These are phyloP conservation scores for Eucalyptus regnans DNA, from an alignment of 345 rosid genomes.

Conservation along the genomic window DNA sequence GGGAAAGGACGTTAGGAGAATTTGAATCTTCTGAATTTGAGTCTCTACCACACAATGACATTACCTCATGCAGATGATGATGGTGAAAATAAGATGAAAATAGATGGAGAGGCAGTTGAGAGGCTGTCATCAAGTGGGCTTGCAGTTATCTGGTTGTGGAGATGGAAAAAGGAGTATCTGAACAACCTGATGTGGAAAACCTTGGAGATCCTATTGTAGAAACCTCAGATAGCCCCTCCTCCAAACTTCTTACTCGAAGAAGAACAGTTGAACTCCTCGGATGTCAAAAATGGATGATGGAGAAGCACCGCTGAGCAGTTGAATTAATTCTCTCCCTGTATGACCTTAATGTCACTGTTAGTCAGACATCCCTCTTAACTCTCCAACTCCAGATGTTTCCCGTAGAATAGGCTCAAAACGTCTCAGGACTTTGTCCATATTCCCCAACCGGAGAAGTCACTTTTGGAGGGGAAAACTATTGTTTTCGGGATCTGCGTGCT, in stretches of 20 bases:
- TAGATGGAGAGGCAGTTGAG: slow-evolving; percentile 92
- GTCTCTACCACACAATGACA: slow-evolving; percentile 61
- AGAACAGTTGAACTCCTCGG: not conserved
- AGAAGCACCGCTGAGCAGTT: slow-evolving; percentile 17
- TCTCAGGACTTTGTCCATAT: slow-evolving; percentile 52
- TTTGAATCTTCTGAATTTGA: slow-evolving; percentile 65
- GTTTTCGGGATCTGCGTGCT: slow-evolving; percentile 41
- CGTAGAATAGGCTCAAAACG: slow-evolving; percentile 75
- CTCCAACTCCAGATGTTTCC: slow-evolving; percentile 72
- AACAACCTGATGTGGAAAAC: slow-evolving; percentile 22
- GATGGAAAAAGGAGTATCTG: slow-evolving; percentile 17
- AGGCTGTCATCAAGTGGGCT: slow-evolving; percentile 44
- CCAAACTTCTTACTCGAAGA: not conserved
- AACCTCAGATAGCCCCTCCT: not conserved
- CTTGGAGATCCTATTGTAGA: slow-evolving; percentile 12
- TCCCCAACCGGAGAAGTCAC: not conserved
- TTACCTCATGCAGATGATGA: slow-evolving; percentile 68
- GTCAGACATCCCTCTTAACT: slow-evolving; percentile 40
- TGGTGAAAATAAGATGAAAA: slow-evolving; percentile 98
- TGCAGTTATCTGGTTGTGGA: slow-evolving; percentile 22
- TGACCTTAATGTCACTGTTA: slow-evolving; percentile 8
- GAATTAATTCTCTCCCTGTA: slow-evolving; percentile 5
- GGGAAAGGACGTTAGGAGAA: slow-evolving; percentile 83
- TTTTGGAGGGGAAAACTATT: not conserved
- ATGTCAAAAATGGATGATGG: slow-evolving; percentile 4